Percentiles rank a stretch among this genome's conserved stretches.
Conservation (phyloP, 2,329 filamentous ascomycete species). For the Aspergillus novofumigatus region DNA sequence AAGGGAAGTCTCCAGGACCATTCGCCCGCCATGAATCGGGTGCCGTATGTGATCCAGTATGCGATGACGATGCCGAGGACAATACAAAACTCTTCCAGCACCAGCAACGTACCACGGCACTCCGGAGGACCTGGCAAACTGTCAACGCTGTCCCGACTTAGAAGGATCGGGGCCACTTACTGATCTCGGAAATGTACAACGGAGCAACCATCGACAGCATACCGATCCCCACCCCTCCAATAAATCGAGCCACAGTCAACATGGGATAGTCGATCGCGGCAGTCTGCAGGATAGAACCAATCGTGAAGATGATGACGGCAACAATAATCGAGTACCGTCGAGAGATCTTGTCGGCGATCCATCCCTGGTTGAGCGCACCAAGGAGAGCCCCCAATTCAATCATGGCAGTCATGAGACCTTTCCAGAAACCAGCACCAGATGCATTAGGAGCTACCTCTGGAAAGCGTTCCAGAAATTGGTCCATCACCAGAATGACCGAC, state of each 20-base stretch:
- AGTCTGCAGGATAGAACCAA: conserved; percentile 51
- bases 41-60: conserved; percentile 43
- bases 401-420: conserved; percentile 52
- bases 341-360: conserved; percentile 51
- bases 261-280: conserved; percentile 49
- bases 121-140: conserved; percentile 36
- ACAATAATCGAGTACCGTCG: conserved; percentile 51
- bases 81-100: conserved; percentile 41
- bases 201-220: conserved; percentile 50
- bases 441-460: conserved; percentile 39
- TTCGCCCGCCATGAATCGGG: conserved; percentile 41
- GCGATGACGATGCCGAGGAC: conserved; percentile 41
- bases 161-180: conserved; percentile 15
- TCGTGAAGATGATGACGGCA: conserved; percentile 48
- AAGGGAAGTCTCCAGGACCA: conserved; percentile 49
- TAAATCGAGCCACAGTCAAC: conserved; percentile 47
- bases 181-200: conserved; percentile 52
- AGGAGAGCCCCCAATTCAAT: conserved; percentile 51
- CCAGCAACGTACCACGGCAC: conserved; percentile 45
- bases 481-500: conserved; percentile 49
- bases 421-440: conserved; percentile 38
- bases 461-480: conserved; percentile 47
- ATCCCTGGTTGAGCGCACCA: conserved; percentile 45
- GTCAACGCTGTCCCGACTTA: neutral
- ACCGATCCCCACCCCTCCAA: conserved; percentile 51